Conservation (phyloP, 2,329 filamentous ascomycete species). For the Cercospora zeae-maydis region DNA sequence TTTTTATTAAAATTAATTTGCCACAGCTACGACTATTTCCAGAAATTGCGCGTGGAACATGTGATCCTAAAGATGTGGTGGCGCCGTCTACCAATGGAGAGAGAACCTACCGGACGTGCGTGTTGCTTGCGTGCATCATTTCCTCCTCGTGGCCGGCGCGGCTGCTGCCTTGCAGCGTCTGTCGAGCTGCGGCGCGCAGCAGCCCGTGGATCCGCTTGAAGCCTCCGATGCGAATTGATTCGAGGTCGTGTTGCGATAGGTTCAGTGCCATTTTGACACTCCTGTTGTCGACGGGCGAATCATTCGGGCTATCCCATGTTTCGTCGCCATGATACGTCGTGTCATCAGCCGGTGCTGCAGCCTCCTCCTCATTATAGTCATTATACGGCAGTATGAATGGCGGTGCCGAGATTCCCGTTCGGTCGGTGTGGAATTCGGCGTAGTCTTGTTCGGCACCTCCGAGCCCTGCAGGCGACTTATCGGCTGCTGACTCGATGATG, state of each 20-base stretch:
- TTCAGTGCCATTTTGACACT: constrained; percentile 22
- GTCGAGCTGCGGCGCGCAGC: neutral
- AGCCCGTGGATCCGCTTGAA: constrained; percentile 9
- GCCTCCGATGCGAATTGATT: constrained; percentile 3
- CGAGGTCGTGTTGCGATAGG: constrained; percentile 16
- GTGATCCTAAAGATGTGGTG: no score
- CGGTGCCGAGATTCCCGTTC: neutral
- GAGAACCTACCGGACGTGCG: neutral
- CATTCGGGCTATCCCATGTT: neutral
- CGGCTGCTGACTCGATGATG: constrained; percentile 5
- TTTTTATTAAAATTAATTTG: no score
- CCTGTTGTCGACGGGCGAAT: constrained; percentile 19
- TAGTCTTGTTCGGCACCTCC: neutral
- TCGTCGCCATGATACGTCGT: neutral
- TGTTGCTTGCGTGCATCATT: neutral
- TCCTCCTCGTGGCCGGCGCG: neutral
- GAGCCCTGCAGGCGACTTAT: constrained; percentile 5
- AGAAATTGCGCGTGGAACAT: neutral
- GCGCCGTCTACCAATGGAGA: neutral
- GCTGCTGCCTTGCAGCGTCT: constrained; percentile 5
- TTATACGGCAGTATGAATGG: neutral
- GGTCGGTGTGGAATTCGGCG: neutral
- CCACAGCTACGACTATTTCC: neutral
- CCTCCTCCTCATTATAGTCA: neutral
- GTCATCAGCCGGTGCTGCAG: neutral